Conservation (phyloP, 2,329 filamentous ascomycete species). For the Colletotrichum sp. region DNA sequence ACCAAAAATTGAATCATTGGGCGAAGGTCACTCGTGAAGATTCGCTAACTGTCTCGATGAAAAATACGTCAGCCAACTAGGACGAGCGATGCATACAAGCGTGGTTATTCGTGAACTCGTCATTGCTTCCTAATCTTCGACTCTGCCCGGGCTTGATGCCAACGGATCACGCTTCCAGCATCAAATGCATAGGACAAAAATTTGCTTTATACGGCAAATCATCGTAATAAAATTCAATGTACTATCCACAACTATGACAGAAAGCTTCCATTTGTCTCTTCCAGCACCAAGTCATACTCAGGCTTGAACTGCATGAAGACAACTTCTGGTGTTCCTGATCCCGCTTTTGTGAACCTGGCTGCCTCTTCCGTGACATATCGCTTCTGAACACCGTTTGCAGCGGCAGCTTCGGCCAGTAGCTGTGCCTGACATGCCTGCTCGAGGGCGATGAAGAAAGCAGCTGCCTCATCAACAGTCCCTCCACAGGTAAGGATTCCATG, state of each 20-base stretch:
- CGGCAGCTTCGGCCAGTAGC: background rate
- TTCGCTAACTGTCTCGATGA: too few relatives aligned
- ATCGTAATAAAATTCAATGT: fast-evolving
- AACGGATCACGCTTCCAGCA: too few relatives aligned
- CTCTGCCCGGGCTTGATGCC: too few relatives aligned
- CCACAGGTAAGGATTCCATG: background rate
- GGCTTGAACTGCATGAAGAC: background rate
- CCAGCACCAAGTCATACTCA: background rate
- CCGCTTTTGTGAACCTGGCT: background rate
- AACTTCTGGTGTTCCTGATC: background rate
- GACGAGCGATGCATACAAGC: too few relatives aligned
- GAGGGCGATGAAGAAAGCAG: background rate
- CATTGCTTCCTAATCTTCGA: too few relatives aligned
- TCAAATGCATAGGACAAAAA: too few relatives aligned
- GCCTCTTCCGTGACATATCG: background rate
- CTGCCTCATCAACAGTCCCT: background rate
- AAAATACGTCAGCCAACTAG: too few relatives aligned
- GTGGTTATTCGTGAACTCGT: too few relatives aligned
- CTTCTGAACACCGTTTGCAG: background rate
- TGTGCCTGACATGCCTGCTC: background rate
- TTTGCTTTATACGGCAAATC: background rate
- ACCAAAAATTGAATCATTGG: too few relatives aligned
- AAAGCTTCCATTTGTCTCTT: background rate
- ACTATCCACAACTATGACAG: fast-evolving
- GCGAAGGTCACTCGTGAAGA: too few relatives aligned